phyloP scores from a whole-genome alignment of 305 asterid genomes.

The Rubia peregrina region DNA sequence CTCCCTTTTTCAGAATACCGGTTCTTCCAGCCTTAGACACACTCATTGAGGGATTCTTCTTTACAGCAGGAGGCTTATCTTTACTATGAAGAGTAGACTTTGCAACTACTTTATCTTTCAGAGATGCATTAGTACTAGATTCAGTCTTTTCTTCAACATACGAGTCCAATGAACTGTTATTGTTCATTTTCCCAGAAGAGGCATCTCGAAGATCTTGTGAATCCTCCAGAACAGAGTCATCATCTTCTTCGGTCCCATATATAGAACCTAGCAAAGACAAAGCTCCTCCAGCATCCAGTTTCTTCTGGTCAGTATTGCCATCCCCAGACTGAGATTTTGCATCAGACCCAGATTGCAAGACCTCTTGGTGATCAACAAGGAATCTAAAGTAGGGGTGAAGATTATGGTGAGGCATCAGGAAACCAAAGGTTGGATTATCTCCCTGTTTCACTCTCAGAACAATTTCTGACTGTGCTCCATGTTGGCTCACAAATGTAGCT shows the following conservation, averaged over 20 bases:
- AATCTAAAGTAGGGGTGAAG: constrained; percentile 84
- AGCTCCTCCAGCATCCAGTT: constrained; percentile 49
- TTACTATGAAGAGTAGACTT: constrained; percentile 35
- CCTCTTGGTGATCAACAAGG: constrained; percentile 80
- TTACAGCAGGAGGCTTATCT: constrained; percentile 41
- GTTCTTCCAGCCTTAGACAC: constrained; percentile 37
- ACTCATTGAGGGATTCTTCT: constrained; percentile 45
- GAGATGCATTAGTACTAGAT: constrained; percentile 24
- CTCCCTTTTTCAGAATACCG: constrained; percentile 32
- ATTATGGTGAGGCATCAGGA: constrained; percentile 83
- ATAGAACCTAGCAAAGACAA: constrained; percentile 84
- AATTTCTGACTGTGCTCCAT: constrained; percentile 93
- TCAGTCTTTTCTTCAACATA: constrained; percentile 29
- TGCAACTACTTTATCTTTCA: constrained; percentile 30
- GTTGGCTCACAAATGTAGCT: constrained; percentile 76
- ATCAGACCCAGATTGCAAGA: constrained; percentile 41
- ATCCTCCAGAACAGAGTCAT: constrained; percentile 41
- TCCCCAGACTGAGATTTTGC: constrained; percentile 38
- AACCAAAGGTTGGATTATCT: constrained; percentile 86
- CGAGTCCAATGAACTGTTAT: constrained; percentile 22
- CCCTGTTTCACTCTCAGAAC: constrained; percentile 93
- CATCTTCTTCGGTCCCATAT: constrained; percentile 79
- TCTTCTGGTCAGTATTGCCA: constrained; percentile 24
- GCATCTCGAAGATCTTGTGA: constrained; percentile 22
- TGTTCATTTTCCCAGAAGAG: constrained; percentile 22